Evolutionary conservation across 768 basidiomycete species (phyloP).

Genomic region (Ramaria rubella): DNA sequence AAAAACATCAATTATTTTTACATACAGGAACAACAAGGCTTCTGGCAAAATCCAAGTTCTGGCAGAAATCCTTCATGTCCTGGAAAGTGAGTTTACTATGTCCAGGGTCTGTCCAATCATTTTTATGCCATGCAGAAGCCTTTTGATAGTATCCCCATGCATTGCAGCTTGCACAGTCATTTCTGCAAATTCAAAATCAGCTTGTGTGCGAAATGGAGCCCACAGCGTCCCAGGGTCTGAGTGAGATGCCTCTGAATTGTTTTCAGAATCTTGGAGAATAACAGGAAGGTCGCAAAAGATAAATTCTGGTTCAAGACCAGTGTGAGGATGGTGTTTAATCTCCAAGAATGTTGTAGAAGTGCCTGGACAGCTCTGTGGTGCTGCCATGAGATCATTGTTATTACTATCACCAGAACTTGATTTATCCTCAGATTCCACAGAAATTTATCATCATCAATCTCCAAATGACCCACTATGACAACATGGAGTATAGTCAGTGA

Average conservation of each 20-base stretch:
- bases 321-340: not conserved
- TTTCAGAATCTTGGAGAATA: not conserved
- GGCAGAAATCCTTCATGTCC: not conserved
- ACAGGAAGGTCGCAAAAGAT: not conserved
- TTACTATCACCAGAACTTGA: not conserved
- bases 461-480: not conserved
- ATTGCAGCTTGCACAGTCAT: slow-evolving; percentile 17
- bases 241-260: not conserved
- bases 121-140: slow-evolving; percentile 15
- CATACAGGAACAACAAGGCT: slow-evolving; percentile 18
- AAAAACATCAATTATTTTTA: not conserved
- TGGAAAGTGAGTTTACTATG: not conserved
- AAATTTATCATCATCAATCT: not conserved
- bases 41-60: slow-evolving; percentile 10
- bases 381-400: not conserved
- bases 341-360: not conserved
- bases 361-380: not conserved
- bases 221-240: slow-evolving; percentile 14
- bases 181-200: slow-evolving; percentile 25
- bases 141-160: slow-evolving; percentile 11
- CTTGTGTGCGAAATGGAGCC: slow-evolving; percentile 21
- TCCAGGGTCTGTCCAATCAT: too few relatives aligned
- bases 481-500: not conserved
- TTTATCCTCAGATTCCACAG: not conserved
- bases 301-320: not conserved